phyloP scores from a whole-genome alignment of 257 asterid genomes.

The Apocynum venetum region DNA sequence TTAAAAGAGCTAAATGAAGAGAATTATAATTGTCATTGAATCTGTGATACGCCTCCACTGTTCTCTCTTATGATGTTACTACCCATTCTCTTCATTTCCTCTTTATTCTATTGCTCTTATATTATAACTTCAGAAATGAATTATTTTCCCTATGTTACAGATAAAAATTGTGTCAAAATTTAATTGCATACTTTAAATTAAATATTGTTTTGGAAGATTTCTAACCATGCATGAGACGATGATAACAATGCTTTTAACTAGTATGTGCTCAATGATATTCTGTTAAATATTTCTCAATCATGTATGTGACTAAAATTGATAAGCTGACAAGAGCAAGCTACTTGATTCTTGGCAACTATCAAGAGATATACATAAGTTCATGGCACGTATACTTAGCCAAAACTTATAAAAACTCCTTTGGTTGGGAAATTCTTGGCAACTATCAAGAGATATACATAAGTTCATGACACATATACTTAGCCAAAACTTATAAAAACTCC shows the following conservation, averaged over 20 bases:
- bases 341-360: background rate
- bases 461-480: background rate
- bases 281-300: background rate
- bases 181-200: background rate
- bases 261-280: background rate
- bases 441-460: too few species aligned
- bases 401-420: background rate
- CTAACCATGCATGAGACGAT: background rate
- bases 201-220: background rate
- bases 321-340: background rate
- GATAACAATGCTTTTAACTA: background rate
- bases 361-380: background rate
- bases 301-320: background rate
- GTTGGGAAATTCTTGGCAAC: background rate
- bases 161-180: background rate
- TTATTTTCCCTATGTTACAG: background rate
- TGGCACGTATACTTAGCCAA: background rate
- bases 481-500: background rate
- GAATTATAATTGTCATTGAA: background rate
- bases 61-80: background rate
- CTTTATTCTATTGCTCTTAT: background rate
- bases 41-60: background rate
- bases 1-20: background rate
- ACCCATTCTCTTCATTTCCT: background rate
- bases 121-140: background rate